phyloP scores from a whole-genome alignment of 345 rosid genomes.

The Raphanus sativus region DNA sequence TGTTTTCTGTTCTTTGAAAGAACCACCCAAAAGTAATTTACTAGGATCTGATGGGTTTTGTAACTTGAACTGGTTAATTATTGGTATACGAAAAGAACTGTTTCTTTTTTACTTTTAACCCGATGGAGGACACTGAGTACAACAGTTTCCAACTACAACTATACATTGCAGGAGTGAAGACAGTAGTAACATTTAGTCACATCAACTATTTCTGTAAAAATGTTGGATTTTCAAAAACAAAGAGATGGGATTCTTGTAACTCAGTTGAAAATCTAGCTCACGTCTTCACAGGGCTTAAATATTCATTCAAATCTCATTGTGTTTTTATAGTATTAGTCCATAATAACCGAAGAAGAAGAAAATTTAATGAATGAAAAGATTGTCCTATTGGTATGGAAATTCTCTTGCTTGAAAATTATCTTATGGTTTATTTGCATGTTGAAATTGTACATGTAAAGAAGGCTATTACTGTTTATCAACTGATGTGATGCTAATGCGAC shows the following conservation, averaged over 20 bases:
- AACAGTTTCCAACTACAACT: constrained; percentile 12
- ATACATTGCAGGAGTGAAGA: constrained; percentile 17
- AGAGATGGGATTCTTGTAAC: background rate
- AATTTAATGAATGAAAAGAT: too few relatives aligned
- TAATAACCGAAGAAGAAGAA: background rate
- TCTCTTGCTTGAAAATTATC: background rate
- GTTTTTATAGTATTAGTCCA: background rate
- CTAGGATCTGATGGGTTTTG: background rate
- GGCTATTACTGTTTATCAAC: background rate
- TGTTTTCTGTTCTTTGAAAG: background rate
- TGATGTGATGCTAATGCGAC: background rate
- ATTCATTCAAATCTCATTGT: background rate
- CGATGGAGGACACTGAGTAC: background rate
- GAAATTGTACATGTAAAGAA: background rate
- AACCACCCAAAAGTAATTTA: constrained; percentile 7
- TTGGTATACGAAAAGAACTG: background rate
- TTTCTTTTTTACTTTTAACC: constrained; percentile 5
- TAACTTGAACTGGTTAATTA: background rate
- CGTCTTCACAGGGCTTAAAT: background rate
- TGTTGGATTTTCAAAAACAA: constrained; percentile 1
- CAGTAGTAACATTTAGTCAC: constrained; percentile 25
- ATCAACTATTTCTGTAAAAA: constrained; percentile 9
- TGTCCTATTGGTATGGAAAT: background rate
- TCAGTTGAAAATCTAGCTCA: background rate
- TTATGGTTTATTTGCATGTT: background rate